Conservation (phyloP, 164 flowering plant genomes). For the Tinospora cordifolia region DNA sequence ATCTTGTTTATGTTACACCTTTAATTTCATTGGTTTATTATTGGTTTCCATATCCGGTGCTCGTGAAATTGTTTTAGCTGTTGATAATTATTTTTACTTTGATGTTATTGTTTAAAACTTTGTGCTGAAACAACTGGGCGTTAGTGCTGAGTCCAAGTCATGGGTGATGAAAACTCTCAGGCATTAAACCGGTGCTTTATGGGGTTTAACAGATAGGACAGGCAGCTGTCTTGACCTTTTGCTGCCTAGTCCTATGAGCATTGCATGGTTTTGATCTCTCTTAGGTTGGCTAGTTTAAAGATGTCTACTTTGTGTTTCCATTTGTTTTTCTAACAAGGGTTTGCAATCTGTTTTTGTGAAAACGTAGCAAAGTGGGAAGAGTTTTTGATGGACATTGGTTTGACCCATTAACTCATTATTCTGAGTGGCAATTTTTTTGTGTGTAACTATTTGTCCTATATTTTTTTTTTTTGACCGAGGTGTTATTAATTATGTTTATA, state of each 20-base stretch:
- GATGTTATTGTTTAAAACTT: not conserved
- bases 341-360: not conserved
- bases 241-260: not conserved
- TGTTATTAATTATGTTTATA: not conserved
- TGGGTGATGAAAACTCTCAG: not conserved
- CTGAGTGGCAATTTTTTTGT: not conserved
- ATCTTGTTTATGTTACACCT: not conserved
- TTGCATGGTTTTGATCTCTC: not conserved
- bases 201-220: not conserved
- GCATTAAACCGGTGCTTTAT: not conserved
- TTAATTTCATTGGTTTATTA: not conserved
- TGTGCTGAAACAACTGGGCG: not conserved
- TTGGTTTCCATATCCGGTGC: not conserved
- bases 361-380: not conserved
- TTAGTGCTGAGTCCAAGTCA: not conserved
- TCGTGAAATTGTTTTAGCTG: not conserved
- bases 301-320: not conserved
- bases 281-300: not conserved
- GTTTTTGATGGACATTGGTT: not conserved
- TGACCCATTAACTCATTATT: not conserved
- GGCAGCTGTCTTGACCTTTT: not conserved
- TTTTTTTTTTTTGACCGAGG: not conserved
- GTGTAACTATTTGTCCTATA: not conserved
- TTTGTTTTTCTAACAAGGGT: not conserved
- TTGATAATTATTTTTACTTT: not conserved